phyloP scores from a whole-genome alignment of 140 eudicot species.

The Senecio squalidus region DNA sequence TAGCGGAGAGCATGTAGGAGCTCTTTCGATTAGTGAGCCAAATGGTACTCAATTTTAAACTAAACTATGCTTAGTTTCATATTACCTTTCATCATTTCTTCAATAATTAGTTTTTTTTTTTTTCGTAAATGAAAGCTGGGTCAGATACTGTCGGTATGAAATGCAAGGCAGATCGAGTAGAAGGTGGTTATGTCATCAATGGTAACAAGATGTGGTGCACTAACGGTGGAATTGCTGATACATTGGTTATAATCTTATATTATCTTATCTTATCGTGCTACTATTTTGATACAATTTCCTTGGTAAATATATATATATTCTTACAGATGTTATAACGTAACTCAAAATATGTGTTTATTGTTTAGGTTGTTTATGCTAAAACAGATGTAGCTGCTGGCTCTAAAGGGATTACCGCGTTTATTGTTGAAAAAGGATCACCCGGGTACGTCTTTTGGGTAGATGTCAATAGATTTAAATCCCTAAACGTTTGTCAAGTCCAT shows the following conservation, averaged over 20 bases:
- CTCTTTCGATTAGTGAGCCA: not conserved
- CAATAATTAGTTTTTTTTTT: not conserved
- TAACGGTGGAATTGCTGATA: slow-evolving; percentile 76
- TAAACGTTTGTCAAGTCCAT: no score
- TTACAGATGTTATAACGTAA: not conserved
- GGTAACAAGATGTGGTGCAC: slow-evolving; percentile 99
- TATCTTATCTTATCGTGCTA: no score
- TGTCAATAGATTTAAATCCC: not conserved
- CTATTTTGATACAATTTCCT: no score
- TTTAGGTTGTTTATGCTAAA: slow-evolving; percentile 84
- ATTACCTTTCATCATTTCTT: no score
- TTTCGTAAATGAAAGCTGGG: slow-evolving; percentile 52
- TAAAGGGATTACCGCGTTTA: slow-evolving; percentile 88
- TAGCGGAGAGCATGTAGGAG: not conserved
- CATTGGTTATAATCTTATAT: no score
- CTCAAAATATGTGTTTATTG: not conserved
- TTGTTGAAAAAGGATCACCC: slow-evolving; percentile 80
- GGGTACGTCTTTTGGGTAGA: slow-evolving; percentile 55
- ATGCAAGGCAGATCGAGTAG: slow-evolving; percentile 78
- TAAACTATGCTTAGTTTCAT: no score
- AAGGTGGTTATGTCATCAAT: slow-evolving; percentile 75
- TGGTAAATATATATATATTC: not conserved
- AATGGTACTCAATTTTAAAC: not conserved
- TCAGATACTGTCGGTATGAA: slow-evolving; percentile 90
- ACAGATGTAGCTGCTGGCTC: slow-evolving; percentile 65